Evolutionary conservation across 495 filamentous ascomycete species (phyloP), one percentile per base, ranked within the genome.

Genomic region (Neurospora africana): DNA sequence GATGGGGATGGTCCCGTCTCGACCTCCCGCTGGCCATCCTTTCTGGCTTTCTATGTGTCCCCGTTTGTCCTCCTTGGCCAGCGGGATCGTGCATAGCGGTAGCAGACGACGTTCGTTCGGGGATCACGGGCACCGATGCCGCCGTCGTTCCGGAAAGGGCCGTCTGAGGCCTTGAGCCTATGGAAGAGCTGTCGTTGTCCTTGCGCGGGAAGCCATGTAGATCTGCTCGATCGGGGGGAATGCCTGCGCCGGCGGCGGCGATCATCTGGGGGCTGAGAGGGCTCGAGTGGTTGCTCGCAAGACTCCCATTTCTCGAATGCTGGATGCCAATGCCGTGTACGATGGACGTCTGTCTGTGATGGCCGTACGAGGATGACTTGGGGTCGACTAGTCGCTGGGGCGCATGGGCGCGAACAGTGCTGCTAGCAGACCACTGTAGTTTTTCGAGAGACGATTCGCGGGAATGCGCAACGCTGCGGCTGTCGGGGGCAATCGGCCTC

Each of bases 291-390:
- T 86, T 83, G 76, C 85, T 87, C 69, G 86, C 86, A 69, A 84
- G 82, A 76, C 86, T 88, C 71, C 94, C 89, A 83, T 95, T 97
- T 75, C 95, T 90, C 72, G 94, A 96, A 82, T 99, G 95, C 78
- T 94, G 93, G 73, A 93, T 89, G 69, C 93, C 93, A 73, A 93
- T 89, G 72, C 93, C 93, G 88, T 97, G 93, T 65, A 97, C 93
- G 74, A 97, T 97, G 36, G 95, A 97, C 1, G 93, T 93, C 80
- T 99, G 92, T 27, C 95, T 88, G 79, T 97, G 92, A 79, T 98
- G 95, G 65, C 91, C 91, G 82, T 98, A 96, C 15, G 90, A 80
- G 1, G 79, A 79, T 10, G 78, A 68, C 70, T 85, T 86, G n/a
- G 80, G 81, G 68, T 86, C 84, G 17, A 80, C 80, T 19, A 80